These are phyloP conservation scores for Pythium phragmiticola DNA, from an alignment of 352 stramenopile genomes.

Conservation along the genomic window DNA sequence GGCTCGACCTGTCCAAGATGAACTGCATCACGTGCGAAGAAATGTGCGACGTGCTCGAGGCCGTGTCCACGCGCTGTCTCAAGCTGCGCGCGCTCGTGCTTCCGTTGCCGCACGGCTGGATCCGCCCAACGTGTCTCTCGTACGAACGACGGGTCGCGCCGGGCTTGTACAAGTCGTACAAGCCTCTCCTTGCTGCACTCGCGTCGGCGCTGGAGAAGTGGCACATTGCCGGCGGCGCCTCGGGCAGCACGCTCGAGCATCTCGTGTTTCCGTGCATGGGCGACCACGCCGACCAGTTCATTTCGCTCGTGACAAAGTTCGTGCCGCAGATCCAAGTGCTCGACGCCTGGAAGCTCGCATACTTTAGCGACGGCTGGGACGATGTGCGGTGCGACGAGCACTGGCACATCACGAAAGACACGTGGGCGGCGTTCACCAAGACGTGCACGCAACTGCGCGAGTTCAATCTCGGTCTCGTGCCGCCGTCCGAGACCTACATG, in stretches of 20 bases:
- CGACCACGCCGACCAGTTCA: constrained; percentile 39
- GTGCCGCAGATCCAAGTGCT: constrained; percentile 53
- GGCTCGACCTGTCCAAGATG: constrained; percentile 51
- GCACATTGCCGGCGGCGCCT: constrained; percentile 31
- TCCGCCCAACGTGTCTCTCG: constrained; percentile 21
- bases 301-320: constrained; percentile 38
- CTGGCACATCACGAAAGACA: constrained; percentile 39
- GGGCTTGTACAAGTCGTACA: constrained; percentile 21
- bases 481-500: constrained; percentile 51
- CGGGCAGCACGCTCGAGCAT: constrained; percentile 34
- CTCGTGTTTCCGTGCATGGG: constrained; percentile 40
- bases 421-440: constrained; percentile 44
- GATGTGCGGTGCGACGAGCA: constrained; percentile 51
- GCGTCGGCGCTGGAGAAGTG: constrained; percentile 38
- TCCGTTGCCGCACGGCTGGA: constrained; percentile 42
- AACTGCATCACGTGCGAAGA: constrained; percentile 45
- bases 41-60: constrained; percentile 38
- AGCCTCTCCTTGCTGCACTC: constrained; percentile 35
- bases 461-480: constrained; percentile 61
- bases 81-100: constrained; percentile 47
- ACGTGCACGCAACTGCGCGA: constrained; percentile 40
- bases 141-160: constrained; percentile 27
- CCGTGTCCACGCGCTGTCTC: constrained; percentile 38
- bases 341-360: constrained; percentile 58
- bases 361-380: constrained; percentile 45